Evolutionary conservation across 495 filamentous ascomycete species (phyloP).

Genomic region (Xylaria intraflava): DNA sequence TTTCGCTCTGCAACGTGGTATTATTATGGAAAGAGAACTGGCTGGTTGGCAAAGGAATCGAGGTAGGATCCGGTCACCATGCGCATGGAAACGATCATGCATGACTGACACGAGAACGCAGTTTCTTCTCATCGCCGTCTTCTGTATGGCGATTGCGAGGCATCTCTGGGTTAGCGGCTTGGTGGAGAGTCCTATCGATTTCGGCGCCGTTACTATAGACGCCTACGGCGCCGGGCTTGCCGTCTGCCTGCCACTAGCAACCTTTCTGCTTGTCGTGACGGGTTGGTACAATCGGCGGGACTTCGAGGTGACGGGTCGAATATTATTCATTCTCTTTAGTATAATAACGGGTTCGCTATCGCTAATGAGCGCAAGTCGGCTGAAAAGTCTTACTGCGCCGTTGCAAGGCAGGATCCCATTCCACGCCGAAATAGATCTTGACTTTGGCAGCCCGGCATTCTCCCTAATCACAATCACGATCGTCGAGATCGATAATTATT

Average conservation of each 20-base stretch:
- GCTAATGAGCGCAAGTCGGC: constrained; percentile 1
- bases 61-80: background rate
- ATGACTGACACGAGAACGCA: background rate
- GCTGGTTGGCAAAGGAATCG: constrained; percentile 10
- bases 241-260: constrained; percentile 2
- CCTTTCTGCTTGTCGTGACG: constrained; percentile 3
- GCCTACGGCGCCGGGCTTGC: constrained; percentile 2
- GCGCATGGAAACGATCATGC: background rate
- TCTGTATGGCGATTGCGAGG: constrained; percentile 1
- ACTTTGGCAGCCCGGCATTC: constrained; percentile 8
- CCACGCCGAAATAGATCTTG: background rate
- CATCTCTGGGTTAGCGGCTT: constrained; percentile 1
- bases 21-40: constrained; percentile 9
- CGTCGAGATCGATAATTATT: constrained; percentile 9
- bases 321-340: constrained; percentile 2
- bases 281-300: constrained; percentile 13
- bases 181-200: constrained; percentile 1
- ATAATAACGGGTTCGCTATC: constrained; percentile 1
- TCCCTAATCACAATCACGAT: constrained; percentile 3
- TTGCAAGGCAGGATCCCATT: constrained; percentile 4
- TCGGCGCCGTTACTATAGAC: background rate
- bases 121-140: constrained; percentile 5
- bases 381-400: constrained; percentile 1
- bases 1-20: constrained; percentile 1
- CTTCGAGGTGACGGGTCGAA: constrained; percentile 3